Evolutionary conservation across 139 green algal genomes (phyloP).

Genomic region (Coccomyxa sp.): DNA sequence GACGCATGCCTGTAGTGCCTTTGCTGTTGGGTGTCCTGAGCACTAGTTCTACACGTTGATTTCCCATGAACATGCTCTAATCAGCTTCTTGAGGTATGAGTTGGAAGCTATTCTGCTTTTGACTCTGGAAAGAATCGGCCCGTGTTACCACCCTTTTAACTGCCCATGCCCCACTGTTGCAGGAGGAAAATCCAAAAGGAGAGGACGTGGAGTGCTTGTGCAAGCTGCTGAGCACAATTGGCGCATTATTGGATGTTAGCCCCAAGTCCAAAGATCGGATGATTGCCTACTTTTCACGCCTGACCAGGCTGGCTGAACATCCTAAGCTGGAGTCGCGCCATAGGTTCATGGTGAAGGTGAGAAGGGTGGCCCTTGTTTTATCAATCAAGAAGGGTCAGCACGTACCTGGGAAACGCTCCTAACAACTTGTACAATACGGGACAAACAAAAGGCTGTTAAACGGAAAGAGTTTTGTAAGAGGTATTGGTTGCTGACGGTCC

Average conservation of each 20-base stretch:
- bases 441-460: too few species aligned
- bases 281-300: constrained; percentile 81
- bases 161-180: neutral
- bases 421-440: too few species aligned
- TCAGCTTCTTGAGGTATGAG: neutral
- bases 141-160: neutral
- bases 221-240: constrained; percentile 90
- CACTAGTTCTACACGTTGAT: too few species aligned
- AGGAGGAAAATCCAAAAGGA: constrained; percentile 46
- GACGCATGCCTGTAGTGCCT: neutral
- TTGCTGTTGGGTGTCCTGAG: neutral
- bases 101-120: neutral
- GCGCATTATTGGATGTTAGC: constrained; percentile 47
- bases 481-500: neutral
- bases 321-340: constrained; percentile 68
- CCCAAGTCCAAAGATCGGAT: constrained; percentile 44
- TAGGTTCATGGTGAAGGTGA: constrained; percentile 75
- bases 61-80: neutral
- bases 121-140: neutral
- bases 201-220: constrained; percentile 96
- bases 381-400: too few species aligned
- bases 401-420: too few species aligned
- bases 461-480: too few species aligned
- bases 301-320: constrained; percentile 51
- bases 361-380: neutral